phyloP scores from a whole-genome alignment of 805 yeast species.

The Kregervanrija delftensis region DNA sequence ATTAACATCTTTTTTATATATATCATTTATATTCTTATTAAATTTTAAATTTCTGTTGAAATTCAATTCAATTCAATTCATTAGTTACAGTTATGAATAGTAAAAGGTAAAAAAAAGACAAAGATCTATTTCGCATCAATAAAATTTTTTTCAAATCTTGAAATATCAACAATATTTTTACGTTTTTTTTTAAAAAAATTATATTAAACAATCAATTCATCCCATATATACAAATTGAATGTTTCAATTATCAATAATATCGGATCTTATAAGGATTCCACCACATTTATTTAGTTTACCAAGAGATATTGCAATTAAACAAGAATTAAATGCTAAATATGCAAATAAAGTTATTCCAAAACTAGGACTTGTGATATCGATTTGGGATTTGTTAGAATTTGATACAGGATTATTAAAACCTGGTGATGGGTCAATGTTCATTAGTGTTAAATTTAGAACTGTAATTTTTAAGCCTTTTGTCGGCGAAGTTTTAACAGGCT shows the following conservation, averaged over 20 bases:
- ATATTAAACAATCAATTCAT: too few relatives aligned
- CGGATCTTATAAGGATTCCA: slow-evolving; percentile 82
- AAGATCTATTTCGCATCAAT: too few relatives aligned
- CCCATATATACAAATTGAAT: slow-evolving; percentile 28
- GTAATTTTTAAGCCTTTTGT: slow-evolving; percentile 89
- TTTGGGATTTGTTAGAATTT: slow-evolving; percentile 76
- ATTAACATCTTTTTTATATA: not conserved
- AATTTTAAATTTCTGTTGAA: not conserved
- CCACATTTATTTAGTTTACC: slow-evolving; percentile 78
- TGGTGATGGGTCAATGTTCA: slow-evolving; percentile 88
- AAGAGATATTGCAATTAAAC: slow-evolving; percentile 62
- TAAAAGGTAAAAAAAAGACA: too few relatives aligned
- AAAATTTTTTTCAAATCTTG: too few relatives aligned
- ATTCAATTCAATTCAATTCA: too few relatives aligned
- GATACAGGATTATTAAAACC: slow-evolving; percentile 88
- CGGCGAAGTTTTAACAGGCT: slow-evolving; percentile 89
- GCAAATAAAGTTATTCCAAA: slow-evolving; percentile 80
- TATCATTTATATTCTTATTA: not conserved
- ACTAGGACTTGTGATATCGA: slow-evolving; percentile 75
- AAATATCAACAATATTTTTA: too few relatives aligned
- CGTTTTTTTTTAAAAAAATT: too few relatives aligned
- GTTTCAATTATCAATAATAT: slow-evolving; percentile 78
- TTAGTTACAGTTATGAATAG: too few relatives aligned
- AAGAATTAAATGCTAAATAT: slow-evolving; percentile 78
- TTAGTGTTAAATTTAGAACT: slow-evolving; percentile 66